Evolutionary conservation across 495 filamentous ascomycete species (phyloP).

Genomic region (Lophiostoma macrostomum): DNA sequence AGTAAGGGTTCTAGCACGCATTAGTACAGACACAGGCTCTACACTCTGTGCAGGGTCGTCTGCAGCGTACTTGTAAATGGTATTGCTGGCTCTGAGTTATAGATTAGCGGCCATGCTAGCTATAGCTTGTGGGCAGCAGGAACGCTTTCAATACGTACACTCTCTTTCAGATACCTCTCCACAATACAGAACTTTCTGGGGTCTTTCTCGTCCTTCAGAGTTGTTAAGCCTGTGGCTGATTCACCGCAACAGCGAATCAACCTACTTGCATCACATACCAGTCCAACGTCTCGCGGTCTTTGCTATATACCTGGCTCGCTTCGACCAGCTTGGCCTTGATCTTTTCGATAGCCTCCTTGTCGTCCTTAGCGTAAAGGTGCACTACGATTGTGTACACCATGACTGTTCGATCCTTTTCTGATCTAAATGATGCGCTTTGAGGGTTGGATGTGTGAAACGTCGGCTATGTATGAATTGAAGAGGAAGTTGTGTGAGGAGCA

Average conservation of each 20-base stretch:
- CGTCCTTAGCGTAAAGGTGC: slow-evolving; percentile 63
- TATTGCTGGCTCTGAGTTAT: slow-evolving; percentile 53
- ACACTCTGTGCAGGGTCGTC: background rate
- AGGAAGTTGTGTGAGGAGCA: too few relatives aligned
- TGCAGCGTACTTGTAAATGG: slow-evolving; percentile 46
- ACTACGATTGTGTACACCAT: slow-evolving; percentile 59
- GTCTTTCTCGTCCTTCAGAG: slow-evolving; percentile 58
- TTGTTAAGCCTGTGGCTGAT: too few relatives aligned
- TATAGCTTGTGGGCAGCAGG: background rate
- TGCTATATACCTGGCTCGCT: slow-evolving; percentile 60
- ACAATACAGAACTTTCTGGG: slow-evolving; percentile 66
- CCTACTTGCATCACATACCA: slow-evolving; percentile 75
- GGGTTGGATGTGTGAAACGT: too few relatives aligned
- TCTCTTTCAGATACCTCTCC: slow-evolving; percentile 62
- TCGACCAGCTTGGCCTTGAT: slow-evolving; percentile 65
- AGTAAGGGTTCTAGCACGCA: slow-evolving; percentile 56
- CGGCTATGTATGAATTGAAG: too few relatives aligned
- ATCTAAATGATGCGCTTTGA: too few relatives aligned
- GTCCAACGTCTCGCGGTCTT: slow-evolving; percentile 63
- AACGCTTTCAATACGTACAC: slow-evolving; percentile 29
- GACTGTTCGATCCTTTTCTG: too few relatives aligned
- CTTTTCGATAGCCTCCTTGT: slow-evolving; percentile 57
- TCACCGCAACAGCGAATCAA: too few relatives aligned
- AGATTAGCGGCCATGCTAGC: slow-evolving; percentile 17
- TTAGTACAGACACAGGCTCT: background rate